Base-by-base conservation (phyloP, 1,284 basidiomycete genomes). In the Boletus smithii region DNA sequence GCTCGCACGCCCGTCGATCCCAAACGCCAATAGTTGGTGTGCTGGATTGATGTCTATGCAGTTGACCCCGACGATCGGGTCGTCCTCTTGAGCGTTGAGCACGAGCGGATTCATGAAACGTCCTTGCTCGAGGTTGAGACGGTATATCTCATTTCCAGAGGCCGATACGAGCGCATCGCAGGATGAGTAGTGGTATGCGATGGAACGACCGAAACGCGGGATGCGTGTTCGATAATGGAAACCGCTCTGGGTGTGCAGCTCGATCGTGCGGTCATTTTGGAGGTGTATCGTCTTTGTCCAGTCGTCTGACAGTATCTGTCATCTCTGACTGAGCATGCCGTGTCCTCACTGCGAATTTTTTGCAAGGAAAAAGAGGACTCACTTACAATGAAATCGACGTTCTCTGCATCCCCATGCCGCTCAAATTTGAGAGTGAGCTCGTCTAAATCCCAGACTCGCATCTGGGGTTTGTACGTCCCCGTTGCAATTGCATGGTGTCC, bases 231-330 rank as follows among this genome's bases (percentile, higher is more conserved):
- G 83, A 61, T 97, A 92, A 66, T 97, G 92, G 52, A 94, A 83
- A 0, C 93, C 93, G 35, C 89, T 84, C 69, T 99, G 97, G 0
- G 91, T 94, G 66, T 99, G 97, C 4, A 99, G 76, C 64, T 95
- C 91, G 43, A 99, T 69, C 6, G 91, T 91, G n/a, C 97, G 85
- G 71, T 99, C 95, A 41, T 88, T 85, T 77, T 99, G 97, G 1
- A 99, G 79, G 64, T 97, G 95, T 49, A 98, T 78, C n/a, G 89
- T 88, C 70, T 99, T 99, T 14, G 95, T 99, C 97, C 97, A 99
- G 73, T 99, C 97, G 64, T 93, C 88, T 1, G 95, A 97, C 9
- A 99, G 77, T 62, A 95, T 88, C 94, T 97, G 67, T 10, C 47
- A 35, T 32, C 22, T 38, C 23, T 42, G 23, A 27, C 20, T 51